These are phyloP conservation scores for Conoideocrella luteorostrata DNA, from an alignment of 2,329 filamentous ascomycete species.

Conservation along the genomic window DNA sequence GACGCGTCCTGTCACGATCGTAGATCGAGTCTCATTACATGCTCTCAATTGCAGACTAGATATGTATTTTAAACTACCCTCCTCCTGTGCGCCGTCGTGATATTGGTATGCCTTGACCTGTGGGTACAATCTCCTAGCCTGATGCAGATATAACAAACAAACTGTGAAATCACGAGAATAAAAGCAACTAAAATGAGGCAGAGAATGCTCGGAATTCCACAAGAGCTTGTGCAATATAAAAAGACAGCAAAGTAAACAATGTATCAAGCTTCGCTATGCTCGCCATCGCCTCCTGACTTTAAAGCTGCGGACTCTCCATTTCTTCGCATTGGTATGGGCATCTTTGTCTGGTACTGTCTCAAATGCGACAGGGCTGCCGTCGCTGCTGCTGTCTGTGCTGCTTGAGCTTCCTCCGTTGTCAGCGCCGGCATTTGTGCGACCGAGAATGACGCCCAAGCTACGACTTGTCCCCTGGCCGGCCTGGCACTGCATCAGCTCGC, in stretches of 20 bases:
- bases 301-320: constrained; percentile 8
- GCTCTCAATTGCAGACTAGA: too few species aligned
- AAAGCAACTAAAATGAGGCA: too few species aligned
- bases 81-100: too few species aligned
- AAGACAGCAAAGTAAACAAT: background rate
- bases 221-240: too few species aligned
- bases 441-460: constrained; percentile 14
- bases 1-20: too few species aligned
- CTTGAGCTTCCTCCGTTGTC: constrained; percentile 7
- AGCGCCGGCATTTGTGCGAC: constrained; percentile 6
- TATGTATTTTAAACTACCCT: too few species aligned
- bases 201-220: too few species aligned
- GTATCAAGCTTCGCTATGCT: constrained; percentile 6
- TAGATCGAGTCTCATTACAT: too few species aligned
- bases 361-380: background rate
- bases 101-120: too few species aligned
- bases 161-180: too few species aligned
- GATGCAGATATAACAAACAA: too few species aligned
- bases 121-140: too few species aligned
- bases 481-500: constrained; percentile 17
- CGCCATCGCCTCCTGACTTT: constrained; percentile 8
- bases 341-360: constrained; percentile 6
- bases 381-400: constrained; percentile 11
- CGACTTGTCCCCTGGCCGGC: constrained; percentile 16
- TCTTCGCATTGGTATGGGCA: constrained; percentile 1